Percentiles rank a stretch among this genome's conserved stretches.
These are phyloP conservation scores for Starmera dryadoides DNA, from an alignment of 805 yeast genomes.

Conservation along the genomic window DNA sequence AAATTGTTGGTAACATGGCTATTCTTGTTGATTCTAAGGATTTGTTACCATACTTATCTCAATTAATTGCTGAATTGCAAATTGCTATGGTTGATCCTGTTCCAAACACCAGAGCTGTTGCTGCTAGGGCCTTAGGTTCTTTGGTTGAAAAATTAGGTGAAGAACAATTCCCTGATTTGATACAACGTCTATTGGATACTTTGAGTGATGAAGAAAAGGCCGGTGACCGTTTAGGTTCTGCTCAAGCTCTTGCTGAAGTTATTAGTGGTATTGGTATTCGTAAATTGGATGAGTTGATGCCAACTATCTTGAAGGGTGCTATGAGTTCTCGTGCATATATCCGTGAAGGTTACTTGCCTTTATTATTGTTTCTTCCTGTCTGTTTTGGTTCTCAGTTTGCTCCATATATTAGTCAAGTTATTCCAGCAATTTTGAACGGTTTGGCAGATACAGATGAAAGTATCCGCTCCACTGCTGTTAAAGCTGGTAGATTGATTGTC, in stretches of 20 bases:
- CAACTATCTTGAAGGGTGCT: conserved; percentile 68
- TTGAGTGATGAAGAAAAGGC: conserved; percentile 70
- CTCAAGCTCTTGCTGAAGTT: conserved; percentile 94
- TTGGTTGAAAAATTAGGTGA: conserved; percentile 95
- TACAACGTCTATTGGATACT: conserved; percentile 70
- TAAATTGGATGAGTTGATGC: conserved; percentile 84
- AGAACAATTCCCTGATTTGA: conserved; percentile 86
- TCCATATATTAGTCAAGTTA: conserved; percentile 76
- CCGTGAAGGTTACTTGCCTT: conserved; percentile 89
- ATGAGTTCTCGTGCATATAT: conserved; percentile 58
- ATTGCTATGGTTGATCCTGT: conserved; percentile 98
- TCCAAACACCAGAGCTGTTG: conserved; percentile 93
- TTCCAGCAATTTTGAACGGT: conserved; percentile 89
- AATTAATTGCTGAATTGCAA: conserved; percentile 76
- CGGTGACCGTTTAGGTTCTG: conserved; percentile 94
- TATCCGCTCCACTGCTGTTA: conserved; percentile 81
- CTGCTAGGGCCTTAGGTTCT: conserved; percentile 94
- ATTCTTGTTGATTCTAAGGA: conserved; percentile 87
- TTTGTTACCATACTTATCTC: conserved; percentile 72
- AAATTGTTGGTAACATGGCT: conserved; percentile 98
- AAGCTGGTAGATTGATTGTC: conserved; percentile 89
- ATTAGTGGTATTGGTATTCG: conserved; percentile 83
- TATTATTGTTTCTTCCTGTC: conserved; percentile 84
- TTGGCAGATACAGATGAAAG: conserved; percentile 85
- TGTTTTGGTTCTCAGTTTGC: conserved; percentile 90